Percentiles rank a stretch among this genome's conserved stretches.
These are phyloP conservation scores for Cladobotryum protrusum DNA, from an alignment of 2,329 filamentous ascomycete species.

Conservation along the genomic window DNA sequence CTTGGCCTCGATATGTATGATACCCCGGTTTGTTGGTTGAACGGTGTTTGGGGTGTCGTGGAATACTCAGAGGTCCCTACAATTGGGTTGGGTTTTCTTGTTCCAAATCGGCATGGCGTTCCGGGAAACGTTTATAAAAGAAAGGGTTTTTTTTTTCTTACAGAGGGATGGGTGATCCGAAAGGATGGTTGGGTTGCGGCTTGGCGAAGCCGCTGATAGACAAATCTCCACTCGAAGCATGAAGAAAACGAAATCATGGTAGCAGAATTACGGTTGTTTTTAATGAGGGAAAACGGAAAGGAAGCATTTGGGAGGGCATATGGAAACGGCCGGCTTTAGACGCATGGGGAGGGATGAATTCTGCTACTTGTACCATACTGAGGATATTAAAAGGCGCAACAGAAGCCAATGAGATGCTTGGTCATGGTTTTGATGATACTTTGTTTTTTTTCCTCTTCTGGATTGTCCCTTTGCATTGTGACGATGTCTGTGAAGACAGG, in stretches of 20 bases:
- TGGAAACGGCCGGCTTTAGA: constrained; percentile 11
- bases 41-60: constrained; percentile 17
- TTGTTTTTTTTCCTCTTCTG: too few species aligned
- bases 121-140: constrained; percentile 18
- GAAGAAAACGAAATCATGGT: constrained; percentile 23
- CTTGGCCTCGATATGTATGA: constrained; percentile 17
- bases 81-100: constrained; percentile 2
- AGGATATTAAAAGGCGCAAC: constrained; percentile 1
- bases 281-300: background rate
- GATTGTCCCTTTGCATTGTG: background rate
- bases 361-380: constrained; percentile 26
- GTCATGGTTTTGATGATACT: constrained; percentile 4
- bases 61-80: constrained; percentile 14
- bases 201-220: constrained; percentile 32
- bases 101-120: constrained; percentile 7
- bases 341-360: constrained; percentile 20
- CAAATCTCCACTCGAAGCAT: constrained; percentile 45
- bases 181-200: constrained; percentile 9
- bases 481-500: background rate
- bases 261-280: constrained; percentile 21
- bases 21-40: constrained; percentile 18
- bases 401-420: constrained; percentile 7
- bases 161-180: constrained; percentile 4
- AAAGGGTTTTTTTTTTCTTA: constrained; percentile 8
- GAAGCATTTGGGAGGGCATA: constrained; percentile 4